Evolutionary conservation across 2,329 filamentous ascomycete species (phyloP), one percentile per base, ranked within the genome.

Genomic region (Thelonectria blattea): DNA sequence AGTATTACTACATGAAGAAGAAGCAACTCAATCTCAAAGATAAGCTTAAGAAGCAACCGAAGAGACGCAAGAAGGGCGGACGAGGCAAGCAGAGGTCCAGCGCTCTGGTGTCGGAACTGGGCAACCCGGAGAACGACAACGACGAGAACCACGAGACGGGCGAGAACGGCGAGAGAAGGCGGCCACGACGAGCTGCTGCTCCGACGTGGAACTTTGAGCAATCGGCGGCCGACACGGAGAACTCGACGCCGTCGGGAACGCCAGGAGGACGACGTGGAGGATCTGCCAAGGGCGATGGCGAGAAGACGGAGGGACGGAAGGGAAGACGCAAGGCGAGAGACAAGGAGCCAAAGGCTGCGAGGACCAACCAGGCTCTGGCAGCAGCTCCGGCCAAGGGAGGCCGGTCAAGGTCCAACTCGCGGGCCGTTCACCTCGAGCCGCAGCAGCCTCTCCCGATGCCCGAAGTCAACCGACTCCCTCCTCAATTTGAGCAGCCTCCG

Each of bases 1-100:
- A 92, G 72, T 92, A 93, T 74, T 95, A 95, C 76, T 95, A 95
- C 74, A 82, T 91, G 63, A 91, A 89, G 72, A 95, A 88, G 77
- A 90, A 89, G 77, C 83, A 88, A 48, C 84, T 88, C 43, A 88
- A 91, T 63, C 88, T 93, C 62, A 92, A 93, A 73, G 89, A 91
- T 71, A 91, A 91, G 75, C 81, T 90, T 30, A 88, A 86, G 74
- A 87, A 82, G 76, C 87, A 85, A 74, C 85, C 82, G 60, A 85
- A 82, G 73, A 81, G 82, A 70, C 80, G 84, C 62, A 85, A 83
- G 78, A 83, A 85, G 80, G 76, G 81, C 71, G 67, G 81, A 66
- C 75, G 85, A 68, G 81, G 80, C 37, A 88, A 88, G 73, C 82
- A 85, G 49, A 80, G 85, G 64, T 84, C 86, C 7, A 88, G 84